Percentiles rank a stretch among this genome's conserved stretches.
phyloP scores from a whole-genome alignment of 495 filamentous ascomycete genomes.

The Schizothecium vesticola region DNA sequence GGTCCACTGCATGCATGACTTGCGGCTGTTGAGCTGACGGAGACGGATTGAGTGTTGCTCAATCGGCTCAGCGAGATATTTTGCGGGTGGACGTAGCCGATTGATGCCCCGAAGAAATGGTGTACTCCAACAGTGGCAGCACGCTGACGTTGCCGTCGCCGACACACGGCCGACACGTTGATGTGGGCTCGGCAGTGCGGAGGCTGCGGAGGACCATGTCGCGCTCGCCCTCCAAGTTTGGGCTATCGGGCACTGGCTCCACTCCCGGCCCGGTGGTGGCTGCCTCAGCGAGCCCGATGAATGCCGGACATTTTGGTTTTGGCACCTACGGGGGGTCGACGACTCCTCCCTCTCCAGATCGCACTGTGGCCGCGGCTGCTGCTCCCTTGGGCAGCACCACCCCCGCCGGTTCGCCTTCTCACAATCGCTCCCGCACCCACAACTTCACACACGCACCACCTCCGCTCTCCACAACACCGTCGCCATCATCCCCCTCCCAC shows the following conservation, averaged over 20 bases:
- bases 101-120: constrained; percentile 24
- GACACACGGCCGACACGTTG: constrained; percentile 71
- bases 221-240: constrained; percentile 80
- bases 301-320: neutral
- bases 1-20: constrained; percentile 2
- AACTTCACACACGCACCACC: constrained; percentile 18
- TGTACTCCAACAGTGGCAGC: constrained; percentile 56
- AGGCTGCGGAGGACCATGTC: constrained; percentile 80
- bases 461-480: constrained; percentile 23
- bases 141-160: constrained; percentile 80
- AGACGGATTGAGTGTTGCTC: neutral
- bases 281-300: neutral
- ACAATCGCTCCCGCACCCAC: constrained; percentile 25
- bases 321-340: constrained; percentile 1
- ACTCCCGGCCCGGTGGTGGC: neutral
- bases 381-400: constrained; percentile 26
- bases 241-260: constrained; percentile 33
- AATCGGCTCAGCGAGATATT: neutral
- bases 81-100: neutral
- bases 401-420: constrained; percentile 6
- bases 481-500: constrained; percentile 14
- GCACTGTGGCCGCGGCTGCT: constrained; percentile 9
- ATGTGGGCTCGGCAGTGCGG: constrained; percentile 68
- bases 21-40: neutral
- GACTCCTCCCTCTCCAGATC: constrained; percentile 7